phyloP scores from a whole-genome alignment of 306 rosid genomes.

The Cajanus cajan region DNA sequence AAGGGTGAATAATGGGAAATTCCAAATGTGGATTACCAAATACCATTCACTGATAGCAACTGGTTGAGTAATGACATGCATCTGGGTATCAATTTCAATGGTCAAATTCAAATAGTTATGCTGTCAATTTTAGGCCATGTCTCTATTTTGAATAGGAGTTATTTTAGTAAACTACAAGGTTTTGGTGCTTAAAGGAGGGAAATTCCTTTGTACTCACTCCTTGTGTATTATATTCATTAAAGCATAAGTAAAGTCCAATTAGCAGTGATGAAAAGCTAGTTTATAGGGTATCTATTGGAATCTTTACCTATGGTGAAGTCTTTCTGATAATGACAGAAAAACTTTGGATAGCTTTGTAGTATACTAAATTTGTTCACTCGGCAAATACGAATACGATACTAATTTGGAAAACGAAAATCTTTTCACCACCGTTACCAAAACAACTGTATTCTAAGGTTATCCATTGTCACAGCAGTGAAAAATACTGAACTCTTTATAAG shows the following conservation, averaged over 20 bases:
- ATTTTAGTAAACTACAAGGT: constrained; percentile 20
- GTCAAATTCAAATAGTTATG: constrained; percentile 34
- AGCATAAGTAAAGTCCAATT: constrained; percentile 18
- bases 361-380: background rate
- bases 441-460: background rate
- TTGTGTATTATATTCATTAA: background rate
- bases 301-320: background rate
- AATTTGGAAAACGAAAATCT: background rate
- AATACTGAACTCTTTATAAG: background rate
- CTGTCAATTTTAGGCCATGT: constrained; percentile 37
- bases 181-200: background rate
- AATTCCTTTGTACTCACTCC: constrained; percentile 20
- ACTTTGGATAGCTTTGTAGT: background rate
- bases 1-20: constrained; percentile 27
- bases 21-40: constrained; percentile 1
- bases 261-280: background rate
- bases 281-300: constrained; percentile 4
- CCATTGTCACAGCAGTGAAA: background rate
- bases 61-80: background rate
- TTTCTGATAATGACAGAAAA: constrained; percentile 11
- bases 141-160: constrained; percentile 22
- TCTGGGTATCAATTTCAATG: constrained; percentile 10
- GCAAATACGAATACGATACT: background rate
- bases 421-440: background rate
- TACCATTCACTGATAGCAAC: background rate